These are phyloP conservation scores for Alternaria infectoria DNA, from an alignment of 2,329 filamentous ascomycete species.

Conservation along the genomic window DNA sequence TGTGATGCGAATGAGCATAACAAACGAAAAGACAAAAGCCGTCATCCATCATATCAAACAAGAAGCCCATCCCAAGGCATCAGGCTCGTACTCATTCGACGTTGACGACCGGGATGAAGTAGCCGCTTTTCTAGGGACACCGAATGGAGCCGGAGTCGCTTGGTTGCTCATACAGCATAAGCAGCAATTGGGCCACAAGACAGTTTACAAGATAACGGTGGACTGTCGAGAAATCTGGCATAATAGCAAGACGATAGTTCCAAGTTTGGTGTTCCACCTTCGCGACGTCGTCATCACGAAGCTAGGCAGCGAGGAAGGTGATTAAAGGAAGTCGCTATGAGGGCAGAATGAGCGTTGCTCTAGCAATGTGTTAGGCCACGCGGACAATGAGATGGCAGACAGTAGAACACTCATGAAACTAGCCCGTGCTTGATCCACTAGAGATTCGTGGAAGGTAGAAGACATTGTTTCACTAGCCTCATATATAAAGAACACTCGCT, in stretches of 20 bases:
- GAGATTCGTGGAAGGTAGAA: not conserved
- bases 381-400: not conserved
- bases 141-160: constrained; percentile 14
- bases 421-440: not conserved
- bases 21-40: not conserved
- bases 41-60: not conserved
- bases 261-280: not conserved
- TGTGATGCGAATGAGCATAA: not conserved
- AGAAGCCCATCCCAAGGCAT: not conserved
- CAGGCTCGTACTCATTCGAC: not conserved
- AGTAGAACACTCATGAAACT: not conserved
- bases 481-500: not conserved
- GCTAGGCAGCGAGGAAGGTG: not conserved
- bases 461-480: not conserved
- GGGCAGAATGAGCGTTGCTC: not conserved
- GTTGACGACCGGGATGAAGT: not conserved
- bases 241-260: not conserved
- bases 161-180: constrained; percentile 15
- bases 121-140: constrained; percentile 8
- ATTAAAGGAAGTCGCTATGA: not conserved
- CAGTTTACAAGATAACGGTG: constrained; percentile 2
- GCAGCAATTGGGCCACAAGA: constrained; percentile 7
- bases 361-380: not conserved
- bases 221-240: not conserved
- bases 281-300: not conserved